Base-by-base conservation (phyloP, 352 stramenopile species). In the Globisporangium perplexum region DNA sequence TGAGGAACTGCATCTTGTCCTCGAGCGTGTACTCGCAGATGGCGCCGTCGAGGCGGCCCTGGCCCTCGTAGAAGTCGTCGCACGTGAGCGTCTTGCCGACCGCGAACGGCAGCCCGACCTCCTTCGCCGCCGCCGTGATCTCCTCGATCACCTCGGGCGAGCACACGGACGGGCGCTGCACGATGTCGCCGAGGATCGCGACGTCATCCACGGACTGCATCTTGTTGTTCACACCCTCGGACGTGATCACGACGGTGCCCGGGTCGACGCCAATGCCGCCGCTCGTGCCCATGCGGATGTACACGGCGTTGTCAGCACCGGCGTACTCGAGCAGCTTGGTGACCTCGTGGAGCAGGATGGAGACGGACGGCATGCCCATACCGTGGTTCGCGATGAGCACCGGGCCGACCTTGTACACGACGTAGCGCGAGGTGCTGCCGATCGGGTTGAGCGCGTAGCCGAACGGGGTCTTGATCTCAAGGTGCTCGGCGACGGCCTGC, bases 21-120 rank as follows among this genome's bases (percentile, higher is more conserved):
- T 93, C 80, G 20, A 71, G 51, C 14, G 78, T 83, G 66, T 83
- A 90, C 59, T 91, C 79, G 60, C 78, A 89, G 56, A 91, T 86
- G 41, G 83, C 80, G 33, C 83, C 83, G 35, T 93, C 83, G n/a
- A 93, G 65, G 18, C 83, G 83, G 35, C 83, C 83, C 52, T 93
- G 83, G 41, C 76, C 82, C 44, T 91, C 82, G 66, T 93, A 93
- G 39, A 93, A 93, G 62, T 90, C 83, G 63, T 93, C 83, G 68
- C 78, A 88, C 44, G 72, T 88, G 36, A 93, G 74, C 45, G 83
- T 93, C 69, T 93, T 93, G 56, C 83, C 80, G 43, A 87, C 65
- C 4, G 71, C 68, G 57, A 83, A 77, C n/a, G 74, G 73, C 36
- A 89, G 31, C 2, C 51, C 64, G 45, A 86, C 57, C 22, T 83